phyloP scores from a whole-genome alignment of 2,329 filamentous ascomycete species.

The Elsinoe batatas region DNA sequence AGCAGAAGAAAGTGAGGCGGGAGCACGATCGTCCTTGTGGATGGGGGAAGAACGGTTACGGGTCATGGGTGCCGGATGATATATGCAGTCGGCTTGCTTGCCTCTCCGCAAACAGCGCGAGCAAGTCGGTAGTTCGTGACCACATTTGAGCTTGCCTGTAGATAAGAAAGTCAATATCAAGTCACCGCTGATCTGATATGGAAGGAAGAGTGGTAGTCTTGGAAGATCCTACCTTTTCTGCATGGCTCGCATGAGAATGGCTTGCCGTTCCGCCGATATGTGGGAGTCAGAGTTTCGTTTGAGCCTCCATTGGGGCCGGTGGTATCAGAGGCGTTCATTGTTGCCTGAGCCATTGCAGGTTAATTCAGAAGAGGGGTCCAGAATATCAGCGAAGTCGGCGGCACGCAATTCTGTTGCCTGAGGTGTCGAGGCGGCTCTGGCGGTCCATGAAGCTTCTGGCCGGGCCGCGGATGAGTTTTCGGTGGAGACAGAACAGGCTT shows the following conservation, averaged over 20 bases:
- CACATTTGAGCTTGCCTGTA: constrained; percentile 27
- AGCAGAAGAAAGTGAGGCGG: constrained; percentile 14
- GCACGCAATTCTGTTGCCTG: constrained; percentile 9
- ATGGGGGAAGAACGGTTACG: constrained; percentile 17
- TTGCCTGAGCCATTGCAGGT: constrained; percentile 5
- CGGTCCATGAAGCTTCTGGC: background rate
- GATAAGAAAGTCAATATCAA: background rate
- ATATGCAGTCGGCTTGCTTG: constrained; percentile 25
- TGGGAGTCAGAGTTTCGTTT: constrained; percentile 9
- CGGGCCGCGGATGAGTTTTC: background rate
- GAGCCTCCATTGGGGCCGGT: background rate
- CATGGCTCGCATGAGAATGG: constrained; percentile 26
- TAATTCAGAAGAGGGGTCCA: background rate
- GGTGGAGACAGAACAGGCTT: background rate
- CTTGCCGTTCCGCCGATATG: constrained; percentile 27
- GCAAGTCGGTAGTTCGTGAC: constrained; percentile 25
- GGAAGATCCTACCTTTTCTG: constrained; percentile 16
- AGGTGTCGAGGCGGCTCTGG: background rate
- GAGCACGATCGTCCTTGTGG: constrained; percentile 5
- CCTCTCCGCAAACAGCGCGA: constrained; percentile 25
- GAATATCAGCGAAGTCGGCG: constrained; percentile 8
- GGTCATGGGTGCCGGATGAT: constrained; percentile 27
- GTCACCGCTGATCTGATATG: background rate
- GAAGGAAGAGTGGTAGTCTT: background rate
- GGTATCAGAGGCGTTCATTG: constrained; percentile 2